Conservation (phyloP, 768 basidiomycete species). For the Tylopilus rubrobrunneus region DNA sequence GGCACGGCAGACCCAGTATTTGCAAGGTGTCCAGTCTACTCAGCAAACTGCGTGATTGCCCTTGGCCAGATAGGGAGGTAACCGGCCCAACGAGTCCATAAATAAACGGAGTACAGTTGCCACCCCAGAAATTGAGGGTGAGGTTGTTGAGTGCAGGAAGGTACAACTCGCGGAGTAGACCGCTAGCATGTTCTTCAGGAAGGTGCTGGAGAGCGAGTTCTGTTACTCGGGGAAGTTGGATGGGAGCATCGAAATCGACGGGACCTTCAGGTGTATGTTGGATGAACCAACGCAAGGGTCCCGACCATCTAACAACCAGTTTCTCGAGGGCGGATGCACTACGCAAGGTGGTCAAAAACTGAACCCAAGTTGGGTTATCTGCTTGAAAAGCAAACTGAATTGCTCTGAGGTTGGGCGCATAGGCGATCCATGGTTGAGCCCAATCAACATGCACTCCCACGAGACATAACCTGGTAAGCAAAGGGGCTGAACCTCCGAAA, state of each 20-base stretch:
- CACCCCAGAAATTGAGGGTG: slow-evolving; percentile 51
- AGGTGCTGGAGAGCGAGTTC: slow-evolving; percentile 27
- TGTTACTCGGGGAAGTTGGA: slow-evolving; percentile 27
- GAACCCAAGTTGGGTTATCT: slow-evolving; percentile 52
- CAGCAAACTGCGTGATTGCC: slow-evolving; percentile 37
- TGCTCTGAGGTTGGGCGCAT: slow-evolving; percentile 34
- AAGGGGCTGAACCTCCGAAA: slow-evolving; percentile 53
- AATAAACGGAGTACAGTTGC: slow-evolving; percentile 52
- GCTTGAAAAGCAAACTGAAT: slow-evolving; percentile 63
- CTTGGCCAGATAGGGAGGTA: slow-evolving; percentile 25
- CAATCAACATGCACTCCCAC: slow-evolving; percentile 75
- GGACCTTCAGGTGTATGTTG: no score
- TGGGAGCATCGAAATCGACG: slow-evolving; percentile 6
- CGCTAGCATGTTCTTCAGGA: slow-evolving; percentile 36
- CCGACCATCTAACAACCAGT: slow-evolving; percentile 54
- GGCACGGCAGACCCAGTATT: slow-evolving; percentile 47
- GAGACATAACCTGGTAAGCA: slow-evolving; percentile 44
- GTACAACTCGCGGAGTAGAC: slow-evolving; percentile 24
- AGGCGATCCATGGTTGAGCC: slow-evolving; percentile 38
- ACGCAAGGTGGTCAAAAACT: slow-evolving; percentile 41
- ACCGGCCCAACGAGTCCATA: slow-evolving; percentile 34
- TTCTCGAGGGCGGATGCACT: slow-evolving; percentile 50
- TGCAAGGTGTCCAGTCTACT: slow-evolving; percentile 49
- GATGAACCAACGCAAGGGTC: slow-evolving; percentile 39
- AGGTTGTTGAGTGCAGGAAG: slow-evolving; percentile 36